A percentile compares a stretch with the other conserved stretches of the same genome.
Conservation (phyloP, 1,284 basidiomycete genomes). For the Heterobasidion occidentale region DNA sequence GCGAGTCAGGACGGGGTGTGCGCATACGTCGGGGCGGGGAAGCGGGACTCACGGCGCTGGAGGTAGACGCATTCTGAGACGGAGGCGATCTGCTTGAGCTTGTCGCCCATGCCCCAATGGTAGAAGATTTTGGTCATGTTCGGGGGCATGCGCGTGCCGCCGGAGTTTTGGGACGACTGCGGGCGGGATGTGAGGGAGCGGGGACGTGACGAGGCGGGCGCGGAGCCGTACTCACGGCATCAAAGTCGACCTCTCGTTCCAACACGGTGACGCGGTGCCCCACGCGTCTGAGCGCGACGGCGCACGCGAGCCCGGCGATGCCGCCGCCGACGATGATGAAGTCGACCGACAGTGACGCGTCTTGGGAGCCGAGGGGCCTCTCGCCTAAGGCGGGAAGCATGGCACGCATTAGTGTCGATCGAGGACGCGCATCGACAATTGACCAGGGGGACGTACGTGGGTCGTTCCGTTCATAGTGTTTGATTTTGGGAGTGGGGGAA, state of each 20-base stretch:
- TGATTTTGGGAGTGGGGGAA: too few relatives aligned
- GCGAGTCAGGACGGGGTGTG: background rate
- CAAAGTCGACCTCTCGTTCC: slow-evolving; percentile 32
- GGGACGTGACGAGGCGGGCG: slow-evolving; percentile 3
- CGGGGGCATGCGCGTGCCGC: slow-evolving; percentile 43
- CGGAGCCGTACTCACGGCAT: slow-evolving; percentile 22
- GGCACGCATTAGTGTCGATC: background rate
- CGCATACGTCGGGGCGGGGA: too few relatives aligned
- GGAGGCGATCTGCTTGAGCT: slow-evolving; percentile 26
- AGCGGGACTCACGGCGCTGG: slow-evolving; percentile 5
- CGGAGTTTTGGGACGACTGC: slow-evolving; percentile 13
- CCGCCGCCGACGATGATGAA: slow-evolving; percentile 46
- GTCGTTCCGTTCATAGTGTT: too few relatives aligned
- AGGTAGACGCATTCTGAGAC: slow-evolving; percentile 25
- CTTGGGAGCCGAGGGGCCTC: slow-evolving; percentile 9
- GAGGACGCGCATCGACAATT: background rate
- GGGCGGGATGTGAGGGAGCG: background rate
- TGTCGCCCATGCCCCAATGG: slow-evolving; percentile 43
- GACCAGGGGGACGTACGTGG: too few relatives aligned
- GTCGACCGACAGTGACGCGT: slow-evolving; percentile 27
- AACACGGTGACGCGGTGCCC: slow-evolving; percentile 50
- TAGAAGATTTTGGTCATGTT: slow-evolving; percentile 49
- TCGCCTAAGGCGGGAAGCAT: background rate
- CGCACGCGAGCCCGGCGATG: slow-evolving; percentile 44
- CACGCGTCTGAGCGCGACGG: slow-evolving; percentile 42